Percentiles rank a stretch among this genome's conserved stretches.
phyloP scores from a whole-genome alignment of 139 green algal species.

The Tetradesmus obliquus region DNA sequence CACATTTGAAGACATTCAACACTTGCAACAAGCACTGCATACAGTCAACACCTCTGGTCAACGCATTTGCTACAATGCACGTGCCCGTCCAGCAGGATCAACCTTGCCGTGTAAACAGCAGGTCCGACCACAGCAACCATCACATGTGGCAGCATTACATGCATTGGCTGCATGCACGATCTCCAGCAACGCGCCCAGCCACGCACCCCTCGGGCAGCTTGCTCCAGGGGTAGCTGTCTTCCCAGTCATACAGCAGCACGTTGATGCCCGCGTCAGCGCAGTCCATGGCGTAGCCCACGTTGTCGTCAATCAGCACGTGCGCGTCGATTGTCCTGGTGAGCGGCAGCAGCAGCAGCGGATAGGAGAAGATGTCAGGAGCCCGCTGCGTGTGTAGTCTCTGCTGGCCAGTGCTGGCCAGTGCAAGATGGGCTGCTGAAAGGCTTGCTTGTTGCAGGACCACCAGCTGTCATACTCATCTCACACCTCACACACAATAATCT shows the following conservation, averaged over 20 bases:
- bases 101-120: too few relatives aligned
- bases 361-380: neutral
- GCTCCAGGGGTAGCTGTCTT: constrained; percentile 89
- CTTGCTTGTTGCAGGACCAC: too few relatives aligned
- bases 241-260: constrained; percentile 95
- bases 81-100: too few relatives aligned
- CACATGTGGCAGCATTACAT: neutral
- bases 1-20: too few relatives aligned
- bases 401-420: too few relatives aligned
- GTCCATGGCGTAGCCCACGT: constrained; percentile 91
- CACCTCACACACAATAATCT: too few relatives aligned
- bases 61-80: neutral
- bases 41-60: neutral
- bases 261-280: constrained; percentile 88
- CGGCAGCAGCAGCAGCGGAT: neutral
- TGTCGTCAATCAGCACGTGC: constrained; percentile 95
- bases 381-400: too few relatives aligned
- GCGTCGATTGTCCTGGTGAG: constrained; percentile 78
- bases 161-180: neutral
- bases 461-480: too few relatives aligned
- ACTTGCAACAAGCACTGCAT: too few relatives aligned
- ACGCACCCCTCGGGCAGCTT: constrained; percentile 66
- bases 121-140: neutral
- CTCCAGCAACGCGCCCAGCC: neutral
- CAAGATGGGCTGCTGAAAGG: too few relatives aligned